Conservation (phyloP, 306 rosid species). For the Prunus mira region DNA sequence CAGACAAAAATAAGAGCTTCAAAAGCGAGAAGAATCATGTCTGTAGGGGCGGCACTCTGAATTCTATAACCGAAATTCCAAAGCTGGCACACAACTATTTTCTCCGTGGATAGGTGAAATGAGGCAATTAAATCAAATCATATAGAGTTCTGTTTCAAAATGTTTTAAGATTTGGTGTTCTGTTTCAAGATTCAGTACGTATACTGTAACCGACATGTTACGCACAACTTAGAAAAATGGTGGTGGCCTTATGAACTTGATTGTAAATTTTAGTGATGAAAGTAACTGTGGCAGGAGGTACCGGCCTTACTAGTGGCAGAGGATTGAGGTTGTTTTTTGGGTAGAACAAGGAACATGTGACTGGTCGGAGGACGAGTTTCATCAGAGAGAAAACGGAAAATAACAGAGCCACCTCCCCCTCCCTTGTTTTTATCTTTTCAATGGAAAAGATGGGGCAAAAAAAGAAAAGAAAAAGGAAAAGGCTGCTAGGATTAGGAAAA, state of each 20-base stretch:
- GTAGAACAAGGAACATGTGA: conserved; percentile 21
- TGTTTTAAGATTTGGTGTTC: neutral
- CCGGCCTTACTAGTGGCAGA: conserved; percentile 69
- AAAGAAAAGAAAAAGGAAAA: neutral
- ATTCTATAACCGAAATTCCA: neutral
- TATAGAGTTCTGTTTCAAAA: neutral
- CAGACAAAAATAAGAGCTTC: neutral
- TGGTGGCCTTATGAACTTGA: neutral
- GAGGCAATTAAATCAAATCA: neutral
- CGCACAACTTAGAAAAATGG: neutral
- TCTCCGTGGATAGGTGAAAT: neutral
- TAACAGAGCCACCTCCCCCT: conserved; percentile 23
- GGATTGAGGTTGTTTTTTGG: conserved; percentile 24
- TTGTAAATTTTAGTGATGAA: conserved; percentile 38
- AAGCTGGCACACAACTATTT: neutral
- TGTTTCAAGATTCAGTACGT: neutral
- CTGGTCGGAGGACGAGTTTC: conserved; percentile 17
- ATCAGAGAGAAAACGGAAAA: conserved; percentile 19
- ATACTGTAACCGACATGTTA: neutral
- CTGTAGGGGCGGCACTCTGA: neutral
- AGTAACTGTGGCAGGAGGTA: conserved; percentile 74
- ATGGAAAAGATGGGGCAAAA: neutral
- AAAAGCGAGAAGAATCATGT: neutral
- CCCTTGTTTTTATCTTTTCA: neutral
- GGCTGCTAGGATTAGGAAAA: conserved; percentile 45